Conservation (phyloP, 2,329 filamentous ascomycete genomes). For the Colletotrichum cereale region DNA sequence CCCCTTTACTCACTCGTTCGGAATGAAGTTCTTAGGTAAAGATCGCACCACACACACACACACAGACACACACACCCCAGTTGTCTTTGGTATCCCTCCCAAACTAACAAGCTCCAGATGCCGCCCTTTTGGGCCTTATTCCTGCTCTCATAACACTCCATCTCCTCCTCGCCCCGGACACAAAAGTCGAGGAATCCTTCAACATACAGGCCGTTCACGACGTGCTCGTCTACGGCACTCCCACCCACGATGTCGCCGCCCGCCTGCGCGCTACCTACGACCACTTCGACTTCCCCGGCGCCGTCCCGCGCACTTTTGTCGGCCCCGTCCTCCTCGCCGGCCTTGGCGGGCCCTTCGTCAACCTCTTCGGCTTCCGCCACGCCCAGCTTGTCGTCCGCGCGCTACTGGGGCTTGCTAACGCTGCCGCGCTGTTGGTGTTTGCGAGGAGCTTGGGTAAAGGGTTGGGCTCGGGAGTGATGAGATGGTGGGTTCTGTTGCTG, state of each 20-base stretch:
- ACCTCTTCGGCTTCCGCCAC: constrained; percentile 66
- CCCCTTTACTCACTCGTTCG: constrained; percentile 10
- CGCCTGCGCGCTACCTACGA: constrained; percentile 79
- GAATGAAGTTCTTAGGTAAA: constrained; percentile 44
- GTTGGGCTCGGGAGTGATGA: constrained; percentile 76
- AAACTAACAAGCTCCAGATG: constrained; percentile 51
- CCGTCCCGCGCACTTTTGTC: constrained; percentile 91
- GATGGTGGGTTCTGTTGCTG: constrained; percentile 86
- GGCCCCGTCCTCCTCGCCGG: constrained; percentile 83
- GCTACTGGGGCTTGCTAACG: constrained; percentile 84
- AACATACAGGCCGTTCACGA: constrained; percentile 96
- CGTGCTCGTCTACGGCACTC: constrained; percentile 84
- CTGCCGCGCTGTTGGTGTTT: constrained; percentile 75
- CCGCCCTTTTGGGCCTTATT: constrained; percentile 66
- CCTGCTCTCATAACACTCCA: constrained; percentile 76
- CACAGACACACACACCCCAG: no score
- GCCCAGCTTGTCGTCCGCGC: constrained; percentile 76
- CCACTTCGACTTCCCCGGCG: constrained; percentile 90
- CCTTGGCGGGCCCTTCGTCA: constrained; percentile 75
- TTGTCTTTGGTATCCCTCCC: not conserved
- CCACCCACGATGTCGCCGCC: constrained; percentile 64
- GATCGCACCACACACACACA: not conserved
- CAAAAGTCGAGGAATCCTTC: constrained; percentile 99
- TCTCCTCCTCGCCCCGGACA: constrained; percentile 83
- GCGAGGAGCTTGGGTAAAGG: constrained; percentile 71